Percentiles rank a stretch among this genome's conserved stretches.
Evolutionary conservation across 2,329 filamentous ascomycete species (phyloP).

Genomic region (Colletotrichum gloeosporioides): DNA sequence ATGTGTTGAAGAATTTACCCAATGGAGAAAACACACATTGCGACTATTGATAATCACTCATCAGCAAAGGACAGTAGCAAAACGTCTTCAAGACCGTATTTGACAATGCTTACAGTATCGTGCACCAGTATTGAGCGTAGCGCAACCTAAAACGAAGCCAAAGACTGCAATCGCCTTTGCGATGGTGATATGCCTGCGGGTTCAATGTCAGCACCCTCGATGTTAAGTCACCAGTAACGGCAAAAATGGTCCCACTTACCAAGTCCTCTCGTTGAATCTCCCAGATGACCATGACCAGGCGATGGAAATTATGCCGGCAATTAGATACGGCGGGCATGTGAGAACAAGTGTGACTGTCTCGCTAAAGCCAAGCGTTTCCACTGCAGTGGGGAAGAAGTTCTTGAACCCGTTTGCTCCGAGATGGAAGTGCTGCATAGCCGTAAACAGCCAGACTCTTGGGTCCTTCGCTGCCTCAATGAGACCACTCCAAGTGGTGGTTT

Average conservation of each 20-base stretch:
- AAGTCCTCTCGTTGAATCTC: slow-evolving; percentile 13
- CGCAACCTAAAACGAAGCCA: slow-evolving; percentile 21
- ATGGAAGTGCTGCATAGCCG: slow-evolving; percentile 53
- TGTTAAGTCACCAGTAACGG: no score
- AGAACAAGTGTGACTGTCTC: slow-evolving; percentile 47
- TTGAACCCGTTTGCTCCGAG: slow-evolving; percentile 33
- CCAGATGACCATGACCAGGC: slow-evolving; percentile 32
- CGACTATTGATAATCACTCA: not conserved
- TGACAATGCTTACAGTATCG: slow-evolving; percentile 24
- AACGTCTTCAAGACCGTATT: no score
- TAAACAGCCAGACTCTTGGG: slow-evolving; percentile 49
- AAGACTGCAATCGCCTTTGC: slow-evolving; percentile 14
- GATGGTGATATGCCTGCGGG: slow-evolving; percentile 2
- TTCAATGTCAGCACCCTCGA: fast-evolving
- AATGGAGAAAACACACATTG: slow-evolving; percentile 33
- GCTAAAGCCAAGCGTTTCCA: slow-evolving; percentile 41
- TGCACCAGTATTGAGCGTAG: slow-evolving; percentile 34
- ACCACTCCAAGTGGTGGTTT: slow-evolving; percentile 38
- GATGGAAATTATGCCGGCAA: slow-evolving; percentile 43
- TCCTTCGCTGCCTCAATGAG: slow-evolving; percentile 46
- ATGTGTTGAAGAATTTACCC: no score
- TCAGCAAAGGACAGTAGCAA: no score
- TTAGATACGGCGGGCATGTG: slow-evolving; percentile 47
- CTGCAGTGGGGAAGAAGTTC: slow-evolving; percentile 31
- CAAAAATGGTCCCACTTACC: not conserved